Percentiles rank a stretch among this genome's conserved stretches.
phyloP scores from a whole-genome alignment of 192 early-diverging fungal genomes.

The Podila minutissima region DNA sequence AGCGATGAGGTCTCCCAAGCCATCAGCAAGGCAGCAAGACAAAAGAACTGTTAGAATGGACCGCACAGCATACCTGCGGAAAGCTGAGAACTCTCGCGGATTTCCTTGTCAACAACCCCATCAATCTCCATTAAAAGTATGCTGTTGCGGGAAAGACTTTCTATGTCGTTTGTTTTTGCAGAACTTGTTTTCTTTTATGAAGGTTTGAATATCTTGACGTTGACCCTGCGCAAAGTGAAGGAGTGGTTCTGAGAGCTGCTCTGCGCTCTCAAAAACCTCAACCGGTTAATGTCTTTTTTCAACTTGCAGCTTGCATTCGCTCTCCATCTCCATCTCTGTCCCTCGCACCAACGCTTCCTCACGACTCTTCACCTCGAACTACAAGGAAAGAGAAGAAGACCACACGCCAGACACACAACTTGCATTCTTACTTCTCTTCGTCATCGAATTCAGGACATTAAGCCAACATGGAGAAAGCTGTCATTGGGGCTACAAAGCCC shows the following conservation, averaged over 20 bases:
- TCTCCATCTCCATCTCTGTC: too few relatives aligned
- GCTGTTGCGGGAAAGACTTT: background rate
- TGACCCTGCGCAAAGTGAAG: too few relatives aligned
- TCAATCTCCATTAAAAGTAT: background rate
- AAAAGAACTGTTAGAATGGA: background rate
- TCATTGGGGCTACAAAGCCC: constrained; percentile 81
- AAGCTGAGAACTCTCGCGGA: constrained; percentile 14
- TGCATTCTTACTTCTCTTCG: background rate
- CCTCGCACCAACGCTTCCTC: too few relatives aligned
- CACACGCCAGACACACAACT: background rate
- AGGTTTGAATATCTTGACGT: too few relatives aligned
- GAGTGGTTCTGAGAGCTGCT: too few relatives aligned
- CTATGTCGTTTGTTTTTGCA: too few relatives aligned
- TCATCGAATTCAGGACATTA: constrained; percentile 2
- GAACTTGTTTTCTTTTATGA: too few relatives aligned
- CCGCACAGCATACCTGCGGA: background rate
- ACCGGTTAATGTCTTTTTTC: too few relatives aligned
- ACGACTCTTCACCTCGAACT: too few relatives aligned
- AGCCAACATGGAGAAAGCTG: constrained; percentile 60
- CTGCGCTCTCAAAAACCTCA: too few relatives aligned
- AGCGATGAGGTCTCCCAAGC: constrained; percentile 1
- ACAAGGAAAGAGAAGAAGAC: background rate
- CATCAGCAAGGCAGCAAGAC: constrained; percentile 8
- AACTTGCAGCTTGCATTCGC: too few relatives aligned
- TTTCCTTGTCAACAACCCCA: background rate